Base-by-base conservation (phyloP, 495 filamentous ascomycete genomes). In the Penicillium desertorum region DNA sequence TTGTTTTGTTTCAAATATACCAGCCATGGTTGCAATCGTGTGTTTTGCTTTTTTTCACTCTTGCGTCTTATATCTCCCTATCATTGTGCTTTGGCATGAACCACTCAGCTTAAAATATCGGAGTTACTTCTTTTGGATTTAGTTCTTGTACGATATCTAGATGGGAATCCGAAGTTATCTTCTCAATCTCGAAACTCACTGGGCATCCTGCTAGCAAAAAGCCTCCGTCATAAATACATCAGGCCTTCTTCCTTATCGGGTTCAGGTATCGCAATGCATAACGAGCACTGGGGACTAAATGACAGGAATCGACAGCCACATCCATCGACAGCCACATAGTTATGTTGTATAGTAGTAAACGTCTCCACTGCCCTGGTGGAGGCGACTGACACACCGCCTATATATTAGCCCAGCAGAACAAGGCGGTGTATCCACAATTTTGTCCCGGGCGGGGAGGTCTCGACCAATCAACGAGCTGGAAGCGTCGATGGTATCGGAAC, bases 401-500 rank as follows among this genome's bases (percentile, higher is more conserved):
- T 0, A 2, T 7, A 27, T 37, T 55, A 1, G 2, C 5, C 4
- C 0, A 5, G 23, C 53, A 55, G 20, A 47, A 47, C 0, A 5
- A 19, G 43, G 53, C 53, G 53, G 53, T 55, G 32, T 46, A 45
- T 8, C 34, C 32, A 14, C 44, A 6, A 2, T 47, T 37, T 27
- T 32, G 1, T 17, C 5, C 44, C 32, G 22, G 53, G 59, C 48
- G 62, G 65, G 57, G 62, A 43, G 19, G 14, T 4, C 8, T 34
- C 9, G 45, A 32, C 66, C 66, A 69, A 69, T 69, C 60, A 66
- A 46, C 32, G 23, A 10, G 22, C 36, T 56, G 42, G 45, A 63
- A 65, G 65, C 62, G 51, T 69, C 56, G 61, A 66, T 58, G 58
- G 54, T 58, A 65, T 67, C 64, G 64, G 61, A 64, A 60, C 63